Evolutionary conservation across 768 basidiomycete species (phyloP).

Genomic region (Sarcodon aspratus): DNA sequence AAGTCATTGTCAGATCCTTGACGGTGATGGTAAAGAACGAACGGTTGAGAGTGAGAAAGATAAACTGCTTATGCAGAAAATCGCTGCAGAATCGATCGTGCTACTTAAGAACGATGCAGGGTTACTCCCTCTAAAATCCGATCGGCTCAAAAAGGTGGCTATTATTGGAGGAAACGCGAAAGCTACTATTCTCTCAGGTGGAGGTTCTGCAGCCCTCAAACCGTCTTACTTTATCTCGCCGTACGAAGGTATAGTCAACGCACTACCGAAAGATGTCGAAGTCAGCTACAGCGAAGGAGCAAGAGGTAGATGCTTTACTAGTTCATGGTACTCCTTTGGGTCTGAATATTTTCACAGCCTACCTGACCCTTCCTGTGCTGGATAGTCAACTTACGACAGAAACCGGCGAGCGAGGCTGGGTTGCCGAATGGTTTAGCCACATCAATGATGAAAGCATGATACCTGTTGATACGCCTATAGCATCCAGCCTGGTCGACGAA

Average conservation of each 20-base stretch:
- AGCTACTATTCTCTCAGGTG: slow-evolving; percentile 49
- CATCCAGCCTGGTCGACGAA: slow-evolving; percentile 16
- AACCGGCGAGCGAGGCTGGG: slow-evolving; percentile 54
- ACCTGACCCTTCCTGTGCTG: slow-evolving; percentile 53
- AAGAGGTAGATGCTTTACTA: slow-evolving; percentile 27
- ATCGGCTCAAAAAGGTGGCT: slow-evolving; percentile 52
- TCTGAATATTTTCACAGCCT: slow-evolving; percentile 27
- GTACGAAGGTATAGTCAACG: slow-evolving; percentile 61
- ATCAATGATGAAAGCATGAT: slow-evolving; percentile 44
- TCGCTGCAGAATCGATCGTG: slow-evolving; percentile 65
- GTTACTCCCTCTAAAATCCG: slow-evolving; percentile 39
- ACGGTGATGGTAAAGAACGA: slow-evolving; percentile 58
- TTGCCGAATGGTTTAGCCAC: slow-evolving; percentile 49
- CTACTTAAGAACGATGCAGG: slow-evolving; percentile 58
- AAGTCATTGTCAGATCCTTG: slow-evolving; percentile 35
- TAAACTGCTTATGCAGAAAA: slow-evolving; percentile 46
- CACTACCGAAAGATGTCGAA: slow-evolving; percentile 38
- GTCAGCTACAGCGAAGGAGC: slow-evolving; percentile 63
- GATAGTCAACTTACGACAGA: slow-evolving; percentile 54
- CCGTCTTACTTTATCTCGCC: slow-evolving; percentile 70
- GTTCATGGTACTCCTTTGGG: not conserved
- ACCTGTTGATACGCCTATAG: slow-evolving; percentile 25
- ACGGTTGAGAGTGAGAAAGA: slow-evolving; percentile 53
- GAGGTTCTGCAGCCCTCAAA: slow-evolving; percentile 64
- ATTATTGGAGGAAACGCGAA: slow-evolving; percentile 70